phyloP scores from a whole-genome alignment of 768 basidiomycete species.

The Hypholoma fasciculare region DNA sequence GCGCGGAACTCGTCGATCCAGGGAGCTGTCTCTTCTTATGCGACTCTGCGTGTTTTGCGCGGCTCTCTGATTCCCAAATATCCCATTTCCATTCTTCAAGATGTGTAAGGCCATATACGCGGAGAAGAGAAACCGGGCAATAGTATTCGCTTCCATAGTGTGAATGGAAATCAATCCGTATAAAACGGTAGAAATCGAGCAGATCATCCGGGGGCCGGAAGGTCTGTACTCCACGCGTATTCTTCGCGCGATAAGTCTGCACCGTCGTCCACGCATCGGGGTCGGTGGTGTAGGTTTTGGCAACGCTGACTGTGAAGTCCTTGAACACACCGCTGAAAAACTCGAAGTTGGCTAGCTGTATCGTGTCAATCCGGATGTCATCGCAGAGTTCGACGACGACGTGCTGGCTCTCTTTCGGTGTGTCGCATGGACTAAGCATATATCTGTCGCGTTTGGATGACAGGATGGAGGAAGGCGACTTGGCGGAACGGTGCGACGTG shows the following conservation, averaged over 20 bases:
- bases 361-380: constrained; percentile 94
- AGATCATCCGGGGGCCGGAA: constrained; percentile 77
- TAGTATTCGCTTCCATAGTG: constrained; percentile 96
- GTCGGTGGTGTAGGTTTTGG: constrained; percentile 73
- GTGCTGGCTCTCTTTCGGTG: constrained; percentile 62
- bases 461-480: constrained; percentile 81
- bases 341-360: constrained; percentile 96
- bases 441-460: constrained; percentile 90
- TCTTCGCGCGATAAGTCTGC: constrained; percentile 84
- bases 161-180: constrained; percentile 91
- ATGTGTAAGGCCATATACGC: constrained; percentile 95
- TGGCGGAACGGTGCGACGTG: constrained; percentile 75
- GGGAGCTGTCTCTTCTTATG: constrained; percentile 27
- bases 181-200: constrained; percentile 87
- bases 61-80: constrained; percentile 73
- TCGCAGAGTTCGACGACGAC: constrained; percentile 97
- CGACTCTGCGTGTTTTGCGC: constrained; percentile 39
- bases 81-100: constrained; percentile 97
- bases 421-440: constrained; percentile 92
- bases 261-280: constrained; percentile 68
- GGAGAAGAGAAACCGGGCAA: constrained; percentile 89
- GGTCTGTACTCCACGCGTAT: constrained; percentile 88
- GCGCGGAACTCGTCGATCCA: constrained; percentile 1
- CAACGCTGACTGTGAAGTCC: constrained; percentile 83
- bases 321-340: constrained; percentile 97